phyloP scores from a whole-genome alignment of 2,329 filamentous ascomycete species.

The Curvularia lunata region DNA sequence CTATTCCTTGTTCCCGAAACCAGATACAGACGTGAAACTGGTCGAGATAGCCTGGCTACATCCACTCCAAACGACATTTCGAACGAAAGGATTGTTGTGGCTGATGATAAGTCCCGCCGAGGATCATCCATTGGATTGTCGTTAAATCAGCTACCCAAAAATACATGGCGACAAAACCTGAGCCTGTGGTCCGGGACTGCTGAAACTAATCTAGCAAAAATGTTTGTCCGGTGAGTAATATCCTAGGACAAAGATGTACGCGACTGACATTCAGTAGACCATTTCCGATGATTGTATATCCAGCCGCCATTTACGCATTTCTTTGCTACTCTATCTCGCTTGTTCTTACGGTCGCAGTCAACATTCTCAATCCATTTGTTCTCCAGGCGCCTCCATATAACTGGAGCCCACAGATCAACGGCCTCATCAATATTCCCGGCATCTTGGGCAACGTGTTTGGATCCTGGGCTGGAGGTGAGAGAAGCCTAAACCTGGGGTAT shows the following conservation, averaged over 20 bases:
- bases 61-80: conserved; percentile 20
- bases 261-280: conserved; percentile 32
- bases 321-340: conserved; percentile 48
- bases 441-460: conserved; percentile 54
- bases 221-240: conserved; percentile 36
- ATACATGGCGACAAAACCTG: conserved; percentile 45
- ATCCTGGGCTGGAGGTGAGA: conserved; percentile 47
- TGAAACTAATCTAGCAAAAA: conserved; percentile 41
- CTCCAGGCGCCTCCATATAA: conserved; percentile 50
- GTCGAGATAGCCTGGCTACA: conserved; percentile 1
- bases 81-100: conserved; percentile 21
- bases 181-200: conserved; percentile 44
- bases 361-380: conserved; percentile 50
- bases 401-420: conserved; percentile 46
- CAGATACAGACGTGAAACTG: conserved; percentile 39
- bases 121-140: not conserved
- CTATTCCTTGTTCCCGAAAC: conserved; percentile 50
- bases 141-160: conserved; percentile 33
- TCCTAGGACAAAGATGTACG: not conserved
- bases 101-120: conserved; percentile 12
- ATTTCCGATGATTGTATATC: conserved; percentile 48
- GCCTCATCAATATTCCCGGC: conserved; percentile 51
- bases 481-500: not conserved
- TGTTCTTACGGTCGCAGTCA: conserved; percentile 50
- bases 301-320: conserved; percentile 48